Evolutionary conservation across 768 basidiomycete species (phyloP), one percentile per base, ranked within the genome.

Genomic region (Lactifluus volemus): DNA sequence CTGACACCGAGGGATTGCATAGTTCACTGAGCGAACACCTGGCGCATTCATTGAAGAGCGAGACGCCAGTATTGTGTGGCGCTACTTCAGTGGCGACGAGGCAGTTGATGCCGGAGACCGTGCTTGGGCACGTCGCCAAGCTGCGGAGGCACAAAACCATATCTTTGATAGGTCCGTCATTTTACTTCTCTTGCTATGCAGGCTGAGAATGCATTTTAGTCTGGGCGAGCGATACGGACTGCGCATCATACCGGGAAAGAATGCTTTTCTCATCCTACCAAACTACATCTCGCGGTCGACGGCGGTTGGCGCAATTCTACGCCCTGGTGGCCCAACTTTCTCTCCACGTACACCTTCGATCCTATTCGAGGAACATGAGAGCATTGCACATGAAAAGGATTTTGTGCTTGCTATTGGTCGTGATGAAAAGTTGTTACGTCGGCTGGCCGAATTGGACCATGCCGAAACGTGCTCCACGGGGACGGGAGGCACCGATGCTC

Each of bases 1-100:
- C 34, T 61, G 25, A 61, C 25, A 6, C 10, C 8, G 19, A 38
- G 48, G 10, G 0, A 19, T n/a, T 51, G 36, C 12, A 0, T 66
- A 93, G 91, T 93, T 92, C 74, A 84, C 88, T 5, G 92, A 94
- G 72, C 86, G 92, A 25, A 94, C 92, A 0, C 89, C 92, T 0
- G 89, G 87, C 1, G 84, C 90, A 4, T 89, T 89, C 69, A 81
- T 93, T 49, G 90, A 93, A 65, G 87, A 92, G 69, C 83, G 90
- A 30, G 84, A 87, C 39, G 86, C 90, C 0, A 91, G 88, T 10
- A 75, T 93, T 62, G 81, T 92, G 4, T 94, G 91, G 89, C 80
- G 89, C 0, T 94, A 86, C 78, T 91, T 87, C 85, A 86, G 84
- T 0, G 85, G 71, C 1, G 68, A 71, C 14, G 65, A 70, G 5